Conservation (phyloP, 148 eudicot genomes). For the Hydrangea macrophylla region DNA sequence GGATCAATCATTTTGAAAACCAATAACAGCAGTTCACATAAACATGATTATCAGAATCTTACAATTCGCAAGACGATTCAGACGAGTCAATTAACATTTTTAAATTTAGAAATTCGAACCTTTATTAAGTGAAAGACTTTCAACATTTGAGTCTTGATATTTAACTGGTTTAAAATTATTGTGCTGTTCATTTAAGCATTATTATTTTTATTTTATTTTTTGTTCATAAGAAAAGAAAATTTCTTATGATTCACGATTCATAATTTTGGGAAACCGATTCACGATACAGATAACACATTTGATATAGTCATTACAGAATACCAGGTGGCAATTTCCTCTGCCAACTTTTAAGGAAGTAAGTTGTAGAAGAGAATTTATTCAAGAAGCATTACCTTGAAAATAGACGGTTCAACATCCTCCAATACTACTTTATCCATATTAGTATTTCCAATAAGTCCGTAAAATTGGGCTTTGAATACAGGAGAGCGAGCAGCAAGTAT, state of each 20-base stretch:
- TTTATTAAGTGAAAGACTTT: background rate
- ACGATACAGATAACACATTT: background rate
- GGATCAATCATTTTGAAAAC: slow-evolving; percentile 6
- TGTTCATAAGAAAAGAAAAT: too few relatives aligned
- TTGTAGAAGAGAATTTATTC: slow-evolving; percentile 4
- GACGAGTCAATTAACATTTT: background rate
- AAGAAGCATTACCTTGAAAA: slow-evolving; percentile 59
- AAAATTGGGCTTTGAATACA: slow-evolving; percentile 91
- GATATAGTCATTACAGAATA: background rate
- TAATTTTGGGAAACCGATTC: background rate
- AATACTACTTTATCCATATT: slow-evolving; percentile 56
- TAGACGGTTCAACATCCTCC: slow-evolving; percentile 74
- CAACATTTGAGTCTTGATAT: too few relatives aligned
- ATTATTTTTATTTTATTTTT: too few relatives aligned
- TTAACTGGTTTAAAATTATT: background rate
- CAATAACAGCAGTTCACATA: background rate
- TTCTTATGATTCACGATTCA: too few relatives aligned
- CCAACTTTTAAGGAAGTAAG: background rate
- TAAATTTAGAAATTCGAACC: background rate
- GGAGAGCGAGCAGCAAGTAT: slow-evolving; percentile 94
- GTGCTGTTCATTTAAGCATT: background rate
- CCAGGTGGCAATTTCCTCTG: background rate
- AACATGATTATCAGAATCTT: too few relatives aligned
- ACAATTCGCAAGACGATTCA: background rate
- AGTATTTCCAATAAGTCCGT: slow-evolving; percentile 72